Conservation (phyloP, 305 asterid species). For the Euphrasia arctica region DNA sequence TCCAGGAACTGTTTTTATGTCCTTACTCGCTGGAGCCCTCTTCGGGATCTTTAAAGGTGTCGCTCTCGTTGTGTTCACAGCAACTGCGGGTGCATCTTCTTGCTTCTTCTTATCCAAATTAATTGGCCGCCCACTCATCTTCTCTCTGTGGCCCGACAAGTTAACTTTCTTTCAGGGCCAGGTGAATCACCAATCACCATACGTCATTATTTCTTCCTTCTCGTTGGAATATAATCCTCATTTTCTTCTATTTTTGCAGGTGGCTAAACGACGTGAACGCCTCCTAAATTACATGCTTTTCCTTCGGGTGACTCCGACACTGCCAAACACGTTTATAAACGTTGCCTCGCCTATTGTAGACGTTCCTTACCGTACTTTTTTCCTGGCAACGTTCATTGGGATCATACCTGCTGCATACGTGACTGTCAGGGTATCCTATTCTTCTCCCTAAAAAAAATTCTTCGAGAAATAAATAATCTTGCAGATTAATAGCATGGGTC, state of each 20-base stretch:
- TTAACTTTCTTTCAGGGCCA: constrained; percentile 74
- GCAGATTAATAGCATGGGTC: background rate
- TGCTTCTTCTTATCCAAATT: constrained; percentile 85
- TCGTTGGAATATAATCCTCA: constrained; percentile 1
- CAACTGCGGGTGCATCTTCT: constrained; percentile 95
- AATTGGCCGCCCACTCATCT: constrained; percentile 84
- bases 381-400: constrained; percentile 82
- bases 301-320: constrained; percentile 93
- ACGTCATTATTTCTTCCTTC: constrained; percentile 16
- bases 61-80: constrained; percentile 83
- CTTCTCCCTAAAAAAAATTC: background rate
- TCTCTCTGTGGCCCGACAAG: constrained; percentile 93
- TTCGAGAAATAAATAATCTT: background rate
- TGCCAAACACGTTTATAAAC: constrained; percentile 89
- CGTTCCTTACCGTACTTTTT: constrained; percentile 83
- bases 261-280: constrained; percentile 64
- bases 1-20: constrained; percentile 95
- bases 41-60: constrained; percentile 89
- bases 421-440: constrained; percentile 73
- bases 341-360: constrained; percentile 98
- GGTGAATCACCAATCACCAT: constrained; percentile 39
- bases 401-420: constrained; percentile 90
- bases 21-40: constrained; percentile 90
- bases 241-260: constrained; percentile 38
- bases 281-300: constrained; percentile 92